These are phyloP conservation scores for Knufia fluminis DNA, from an alignment of 2,329 filamentous ascomycete species.

Conservation along the genomic window DNA sequence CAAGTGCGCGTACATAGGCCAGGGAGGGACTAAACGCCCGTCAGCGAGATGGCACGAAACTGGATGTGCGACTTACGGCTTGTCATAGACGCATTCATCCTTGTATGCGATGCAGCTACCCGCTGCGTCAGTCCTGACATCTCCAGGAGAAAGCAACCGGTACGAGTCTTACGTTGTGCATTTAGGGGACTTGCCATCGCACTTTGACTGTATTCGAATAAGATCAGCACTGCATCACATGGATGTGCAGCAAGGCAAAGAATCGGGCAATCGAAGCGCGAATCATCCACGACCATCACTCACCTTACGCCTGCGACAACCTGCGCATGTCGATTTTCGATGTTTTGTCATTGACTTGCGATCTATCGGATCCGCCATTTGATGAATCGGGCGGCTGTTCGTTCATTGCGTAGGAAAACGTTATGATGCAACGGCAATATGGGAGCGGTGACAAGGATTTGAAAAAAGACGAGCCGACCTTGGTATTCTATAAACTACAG, in stretches of 20 bases:
- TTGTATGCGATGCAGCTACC: conserved; percentile 23
- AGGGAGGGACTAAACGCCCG: conserved; percentile 15
- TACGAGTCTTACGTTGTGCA: conserved; percentile 19
- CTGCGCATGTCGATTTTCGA: conserved; percentile 21
- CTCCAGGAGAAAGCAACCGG: not conserved
- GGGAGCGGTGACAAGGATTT: not conserved
- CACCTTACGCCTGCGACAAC: conserved; percentile 22
- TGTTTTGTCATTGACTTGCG: conserved; percentile 21
- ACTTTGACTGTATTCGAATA: conserved; percentile 17
- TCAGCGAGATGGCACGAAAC: not conserved
- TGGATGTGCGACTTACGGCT: conserved; percentile 9
- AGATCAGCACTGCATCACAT: conserved; percentile 11
- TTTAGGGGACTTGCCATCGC: conserved; percentile 22
- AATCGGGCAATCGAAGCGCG: conserved; percentile 1
- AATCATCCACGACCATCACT: conserved; percentile 2
- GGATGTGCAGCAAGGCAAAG: not conserved
- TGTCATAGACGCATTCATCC: conserved; percentile 23
- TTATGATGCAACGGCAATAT: not conserved
- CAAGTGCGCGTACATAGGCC: conserved; percentile 22
- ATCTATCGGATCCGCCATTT: conserved; percentile 11
- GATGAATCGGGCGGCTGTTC: not conserved
- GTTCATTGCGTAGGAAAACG: not conserved
- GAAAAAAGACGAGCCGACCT: conserved; percentile 1
- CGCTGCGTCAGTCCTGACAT: not conserved
- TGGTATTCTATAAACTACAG: too few species aligned